phyloP scores from a whole-genome alignment of 169 alveolate genomes.

The Eimeria sp. region DNA sequence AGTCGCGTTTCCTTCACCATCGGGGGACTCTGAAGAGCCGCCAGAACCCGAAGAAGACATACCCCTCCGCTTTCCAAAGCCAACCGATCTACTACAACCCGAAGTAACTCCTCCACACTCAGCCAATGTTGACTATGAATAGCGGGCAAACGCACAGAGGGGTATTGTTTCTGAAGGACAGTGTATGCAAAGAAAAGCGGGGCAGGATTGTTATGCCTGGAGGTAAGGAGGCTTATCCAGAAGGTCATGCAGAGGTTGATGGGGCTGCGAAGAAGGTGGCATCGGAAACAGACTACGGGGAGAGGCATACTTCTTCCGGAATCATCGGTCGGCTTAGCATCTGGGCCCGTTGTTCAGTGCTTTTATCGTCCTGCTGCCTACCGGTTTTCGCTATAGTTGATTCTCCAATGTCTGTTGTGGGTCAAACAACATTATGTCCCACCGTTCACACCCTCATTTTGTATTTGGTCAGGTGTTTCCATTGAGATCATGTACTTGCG shows the following conservation, averaged over 20 bases:
- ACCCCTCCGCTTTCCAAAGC: constrained; percentile 6
- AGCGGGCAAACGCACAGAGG: background rate
- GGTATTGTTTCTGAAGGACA: background rate
- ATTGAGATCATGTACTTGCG: background rate
- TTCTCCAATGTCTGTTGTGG: background rate
- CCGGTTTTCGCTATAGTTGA: background rate
- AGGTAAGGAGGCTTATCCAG: background rate
- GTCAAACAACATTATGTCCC: background rate
- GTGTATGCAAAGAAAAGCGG: background rate
- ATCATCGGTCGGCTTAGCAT: background rate
- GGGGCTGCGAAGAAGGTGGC: background rate
- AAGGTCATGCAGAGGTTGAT: background rate
- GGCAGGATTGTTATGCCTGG: background rate
- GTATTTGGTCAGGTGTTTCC: background rate
- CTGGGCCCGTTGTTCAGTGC: background rate
- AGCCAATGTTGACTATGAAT: too few species aligned
- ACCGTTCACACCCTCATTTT: background rate
- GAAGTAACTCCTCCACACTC: too few species aligned
- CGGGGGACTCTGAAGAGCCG: constrained; percentile 5
- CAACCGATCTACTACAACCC: background rate
- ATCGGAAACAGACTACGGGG: background rate
- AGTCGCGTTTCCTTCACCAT: constrained; percentile 22
- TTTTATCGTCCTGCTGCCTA: background rate
- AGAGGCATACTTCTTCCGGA: background rate
- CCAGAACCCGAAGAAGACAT: constrained; percentile 40